Evolutionary conservation across 805 yeast genomes (phyloP), one percentile per base, ranked within the genome.

Genomic region (Sungouiozyma ichnusensis): DNA sequence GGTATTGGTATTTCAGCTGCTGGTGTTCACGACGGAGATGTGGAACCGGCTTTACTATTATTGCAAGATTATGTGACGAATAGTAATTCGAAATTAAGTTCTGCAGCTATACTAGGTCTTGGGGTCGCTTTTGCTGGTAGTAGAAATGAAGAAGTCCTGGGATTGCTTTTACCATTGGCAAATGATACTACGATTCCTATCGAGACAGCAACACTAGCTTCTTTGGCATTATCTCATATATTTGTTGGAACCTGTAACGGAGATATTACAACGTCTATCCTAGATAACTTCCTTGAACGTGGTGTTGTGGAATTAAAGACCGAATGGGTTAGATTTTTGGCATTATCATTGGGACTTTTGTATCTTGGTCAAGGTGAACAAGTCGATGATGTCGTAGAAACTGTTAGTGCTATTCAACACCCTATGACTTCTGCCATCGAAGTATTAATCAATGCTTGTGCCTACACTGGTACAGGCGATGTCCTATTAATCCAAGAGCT

Each of bases 391-490:
- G 95, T 87, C 16, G 68, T 90, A 48, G 97, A 90, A 60, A 85
- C 97, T 0, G 79, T 92, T 48, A 84, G 81, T 60, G 97, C 97
- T 14, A 83, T 92, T 55, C 96, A 87, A 51, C 97, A 90, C 59
- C 97, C 97, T 34, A 81, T 92, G 57, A 79, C 92, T 20, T 80
- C 84, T 52, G 83, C 94, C 37, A 76, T 88, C 58, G 92, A 85
- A 63, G 92, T 87, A 14, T 71, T 92, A 56, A 87, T 94, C 29
- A 86, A 82, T 48, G 82, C 88, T 41, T 85, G 97, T 67, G 94
- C 97, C 3, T 88, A 83, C 66, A 94, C 96, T 9, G 98, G 97
- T 48, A 86, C 97, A 33, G 98, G 98, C 52, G 92, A 92, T 60
- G 98, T 92, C 27, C 73, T 92, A 48, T 92, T 88, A 67, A 84